Conservation (phyloP, 2,329 filamentous ascomycete species). For the Calonectria montana region DNA sequence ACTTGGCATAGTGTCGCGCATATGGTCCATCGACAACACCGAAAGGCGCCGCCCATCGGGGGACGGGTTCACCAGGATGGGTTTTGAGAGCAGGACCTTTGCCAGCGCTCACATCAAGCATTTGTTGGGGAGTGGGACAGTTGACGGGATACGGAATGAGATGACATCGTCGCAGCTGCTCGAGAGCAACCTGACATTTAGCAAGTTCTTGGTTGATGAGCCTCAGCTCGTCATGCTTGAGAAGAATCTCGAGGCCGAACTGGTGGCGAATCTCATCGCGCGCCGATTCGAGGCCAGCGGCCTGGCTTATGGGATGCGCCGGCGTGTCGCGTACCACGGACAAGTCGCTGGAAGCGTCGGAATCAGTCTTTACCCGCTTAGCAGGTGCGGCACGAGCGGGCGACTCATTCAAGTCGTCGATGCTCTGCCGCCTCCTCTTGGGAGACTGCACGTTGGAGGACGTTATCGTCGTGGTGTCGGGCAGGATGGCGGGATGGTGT, state of each 20-base stretch:
- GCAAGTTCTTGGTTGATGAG: slow-evolving; percentile 96
- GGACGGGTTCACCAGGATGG: slow-evolving; percentile 71
- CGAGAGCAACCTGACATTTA: slow-evolving; percentile 92
- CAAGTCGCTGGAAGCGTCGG: slow-evolving; percentile 38
- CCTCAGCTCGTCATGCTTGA: slow-evolving; percentile 94
- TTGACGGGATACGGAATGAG: slow-evolving; percentile 89
- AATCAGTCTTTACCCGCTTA: slow-evolving; percentile 57
- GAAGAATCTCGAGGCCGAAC: slow-evolving; percentile 88
- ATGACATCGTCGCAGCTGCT: slow-evolving; percentile 92
- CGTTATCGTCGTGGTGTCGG: slow-evolving; percentile 39
- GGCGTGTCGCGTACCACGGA: slow-evolving; percentile 34
- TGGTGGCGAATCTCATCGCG: slow-evolving; percentile 84
- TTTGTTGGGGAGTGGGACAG: slow-evolving; percentile 73
- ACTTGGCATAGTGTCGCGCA: slow-evolving; percentile 92
- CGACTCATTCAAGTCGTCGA: slow-evolving; percentile 45
- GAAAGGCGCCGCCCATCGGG: slow-evolving; percentile 86
- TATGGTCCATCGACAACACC: slow-evolving; percentile 94
- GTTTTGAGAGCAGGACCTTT: slow-evolving; percentile 76
- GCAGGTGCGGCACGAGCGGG: slow-evolving; percentile 41
- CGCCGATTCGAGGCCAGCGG: slow-evolving; percentile 61
- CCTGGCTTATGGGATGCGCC: slow-evolving; percentile 28
- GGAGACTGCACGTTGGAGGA: slow-evolving; percentile 44
- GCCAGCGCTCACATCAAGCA: slow-evolving; percentile 78
- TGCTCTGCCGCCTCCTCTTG: slow-evolving; percentile 54
- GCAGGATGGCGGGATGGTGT: slow-evolving; percentile 48